phyloP scores from a whole-genome alignment of 257 asterid genomes.

The Jasminum sambac region DNA sequence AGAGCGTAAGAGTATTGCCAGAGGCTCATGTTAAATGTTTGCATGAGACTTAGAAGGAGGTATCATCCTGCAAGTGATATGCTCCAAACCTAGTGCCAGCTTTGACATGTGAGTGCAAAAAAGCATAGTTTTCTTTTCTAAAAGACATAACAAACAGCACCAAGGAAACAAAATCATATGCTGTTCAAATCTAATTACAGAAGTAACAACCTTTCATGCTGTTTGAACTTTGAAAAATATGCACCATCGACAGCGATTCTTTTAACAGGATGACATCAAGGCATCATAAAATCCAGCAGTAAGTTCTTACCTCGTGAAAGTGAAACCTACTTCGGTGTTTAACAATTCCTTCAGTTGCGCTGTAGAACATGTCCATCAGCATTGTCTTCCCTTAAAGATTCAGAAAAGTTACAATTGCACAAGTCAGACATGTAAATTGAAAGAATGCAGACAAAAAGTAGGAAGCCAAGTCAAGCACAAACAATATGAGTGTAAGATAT shows the following conservation, averaged over 20 bases:
- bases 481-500: constrained; percentile 5
- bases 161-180: constrained; percentile 10
- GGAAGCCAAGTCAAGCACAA: constrained; percentile 16
- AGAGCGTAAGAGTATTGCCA: background rate
- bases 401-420: constrained; percentile 15
- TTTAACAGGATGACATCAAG: background rate
- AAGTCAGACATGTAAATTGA: constrained; percentile 13
- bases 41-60: background rate
- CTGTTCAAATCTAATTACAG: constrained; percentile 15
- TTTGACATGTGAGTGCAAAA: background rate
- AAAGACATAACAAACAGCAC: background rate
- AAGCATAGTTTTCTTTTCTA: background rate
- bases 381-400: constrained; percentile 82
- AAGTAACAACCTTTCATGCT: constrained; percentile 7
- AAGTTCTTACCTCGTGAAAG: constrained; percentile 80
- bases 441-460: constrained; percentile 27
- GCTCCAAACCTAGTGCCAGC: background rate
- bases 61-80: background rate
- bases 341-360: constrained; percentile 85
- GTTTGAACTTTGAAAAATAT: constrained; percentile 7
- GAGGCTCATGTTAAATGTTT: background rate
- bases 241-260: constrained; percentile 8
- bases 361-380: constrained; percentile 96
- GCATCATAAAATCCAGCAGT: constrained; percentile 18
- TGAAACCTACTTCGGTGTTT: constrained; percentile 89